These are phyloP conservation scores for Nectriaceae sp. DNA, from an alignment of 2,329 filamentous ascomycete species.

Conservation along the genomic window DNA sequence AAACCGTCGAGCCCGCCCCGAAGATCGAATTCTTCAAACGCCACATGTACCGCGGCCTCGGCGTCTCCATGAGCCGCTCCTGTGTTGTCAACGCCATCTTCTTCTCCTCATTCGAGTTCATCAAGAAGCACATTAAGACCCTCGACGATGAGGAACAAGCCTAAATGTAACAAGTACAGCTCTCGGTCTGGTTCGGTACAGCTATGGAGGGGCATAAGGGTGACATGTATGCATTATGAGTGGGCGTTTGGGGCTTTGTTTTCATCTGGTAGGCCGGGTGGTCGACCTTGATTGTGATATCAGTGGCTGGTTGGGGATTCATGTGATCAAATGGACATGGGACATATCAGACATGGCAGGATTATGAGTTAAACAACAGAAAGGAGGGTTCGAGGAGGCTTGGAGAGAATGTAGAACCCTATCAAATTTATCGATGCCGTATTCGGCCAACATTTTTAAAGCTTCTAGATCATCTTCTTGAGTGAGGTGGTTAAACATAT, in stretches of 20 bases:
- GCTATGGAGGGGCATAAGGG: slow-evolving; percentile 8
- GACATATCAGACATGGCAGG: not conserved
- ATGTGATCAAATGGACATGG: slow-evolving; percentile 39
- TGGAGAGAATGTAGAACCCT: not conserved
- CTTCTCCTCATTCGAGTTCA: slow-evolving; percentile 84
- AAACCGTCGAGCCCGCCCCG: slow-evolving; percentile 64
- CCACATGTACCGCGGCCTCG: slow-evolving; percentile 80
- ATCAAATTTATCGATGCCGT: not conserved
- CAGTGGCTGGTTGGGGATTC: not conserved
- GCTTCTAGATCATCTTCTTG: too few species aligned
- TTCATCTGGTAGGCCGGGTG: slow-evolving; percentile 5
- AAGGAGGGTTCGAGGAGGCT: not conserved
- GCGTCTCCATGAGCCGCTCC: slow-evolving; percentile 80
- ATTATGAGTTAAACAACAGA: not conserved
- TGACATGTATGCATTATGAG: slow-evolving; percentile 26
- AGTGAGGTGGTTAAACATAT: too few species aligned
- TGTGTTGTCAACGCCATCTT: slow-evolving; percentile 86
- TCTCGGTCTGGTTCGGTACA: too few species aligned
- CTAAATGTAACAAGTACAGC: slow-evolving; percentile 14
- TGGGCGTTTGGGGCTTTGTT: slow-evolving; percentile 22
- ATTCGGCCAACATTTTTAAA: not conserved
- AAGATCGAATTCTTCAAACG: slow-evolving; percentile 77
- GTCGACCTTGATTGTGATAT: not conserved
- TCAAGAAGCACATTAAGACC: slow-evolving; percentile 68
- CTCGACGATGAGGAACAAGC: slow-evolving; percentile 45